Base-by-base conservation (phyloP, 805 yeast genomes). In the Candida maltosa region DNA sequence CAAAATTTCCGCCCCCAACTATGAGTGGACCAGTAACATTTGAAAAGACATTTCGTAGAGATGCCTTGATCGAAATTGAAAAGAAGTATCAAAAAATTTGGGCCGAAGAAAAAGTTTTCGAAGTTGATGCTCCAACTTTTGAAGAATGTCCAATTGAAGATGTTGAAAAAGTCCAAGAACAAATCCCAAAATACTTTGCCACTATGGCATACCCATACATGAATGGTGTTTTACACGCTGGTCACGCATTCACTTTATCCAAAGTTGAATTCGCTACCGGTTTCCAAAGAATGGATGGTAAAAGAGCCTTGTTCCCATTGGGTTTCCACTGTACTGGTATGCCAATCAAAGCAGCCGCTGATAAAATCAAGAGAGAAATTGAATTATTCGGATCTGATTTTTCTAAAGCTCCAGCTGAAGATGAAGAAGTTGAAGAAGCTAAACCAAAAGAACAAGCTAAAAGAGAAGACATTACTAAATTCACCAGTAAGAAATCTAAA, bases 281-380 rank as follows among this genome's bases (percentile, higher is more conserved):
- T 37, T 93, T 83, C 56, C 96, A 93, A 70, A 80, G 97, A 66
- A 84, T 93, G 91, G 75, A 75, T 54, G 97, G 97, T 47, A 87
- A 83, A 65, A 76, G 84, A 51, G 96, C 96, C 24, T 69, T 89
- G 42, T 93, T 87, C 69, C 97, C 98, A 34, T 74, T 93, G 39
- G 98, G 98, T 32, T 93, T 91, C 83, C 98, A 93, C 66, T 93
- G 98, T 76, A 93, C 98, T 23, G 98, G 98, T 73, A 84, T 93
- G 96, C 97, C 98, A 36, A 93, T 93, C 60, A 74, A 79, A 58
- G 91, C 97, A 19, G 76, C 96, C 53, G 97, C 98, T 32, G 98
- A 91, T 66, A 91, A 93, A 66, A 75, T 93, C 56, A 78, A 78
- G 56, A 80, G 98, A 61, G 98, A 93, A 70, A 72, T 89, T 40